phyloP scores from a whole-genome alignment of 257 asterid genomes.

The Verbascum thapsus region DNA sequence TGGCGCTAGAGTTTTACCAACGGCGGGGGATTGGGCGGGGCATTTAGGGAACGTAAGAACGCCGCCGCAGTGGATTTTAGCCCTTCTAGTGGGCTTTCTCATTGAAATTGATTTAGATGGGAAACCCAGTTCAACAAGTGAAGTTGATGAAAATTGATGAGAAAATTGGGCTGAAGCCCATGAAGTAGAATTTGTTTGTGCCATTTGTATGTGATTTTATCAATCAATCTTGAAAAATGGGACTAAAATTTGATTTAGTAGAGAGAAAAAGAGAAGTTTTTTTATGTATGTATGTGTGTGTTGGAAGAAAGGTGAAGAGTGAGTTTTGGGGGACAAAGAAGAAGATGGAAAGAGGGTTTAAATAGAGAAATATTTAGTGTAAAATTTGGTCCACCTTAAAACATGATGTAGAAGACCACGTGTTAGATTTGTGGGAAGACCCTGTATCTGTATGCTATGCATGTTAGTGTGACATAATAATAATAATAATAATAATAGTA shows the following conservation, averaged over 20 bases:
- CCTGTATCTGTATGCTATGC: background rate
- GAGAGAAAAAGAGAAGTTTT: constrained; percentile 13
- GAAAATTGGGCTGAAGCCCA: constrained; percentile 18
- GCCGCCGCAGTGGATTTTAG: constrained; percentile 27
- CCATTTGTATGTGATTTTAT: background rate
- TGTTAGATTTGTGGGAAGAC: constrained; percentile 46
- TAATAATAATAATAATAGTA: no score
- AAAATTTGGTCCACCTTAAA: constrained; percentile 33
- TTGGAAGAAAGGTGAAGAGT: background rate
- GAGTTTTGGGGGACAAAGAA: constrained; percentile 32
- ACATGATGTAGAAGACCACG: constrained; percentile 51
- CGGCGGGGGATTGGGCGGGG: constrained; percentile 15
- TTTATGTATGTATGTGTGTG: no score
- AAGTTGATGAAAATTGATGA: background rate
- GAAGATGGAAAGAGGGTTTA: constrained; percentile 34
- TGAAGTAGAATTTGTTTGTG: constrained; percentile 17
- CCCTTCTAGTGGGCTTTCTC: constrained; percentile 27
- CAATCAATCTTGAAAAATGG: background rate
- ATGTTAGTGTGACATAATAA: constrained; percentile 33
- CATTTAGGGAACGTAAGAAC: constrained; percentile 42
- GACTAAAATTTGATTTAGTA: background rate
- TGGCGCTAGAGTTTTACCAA: background rate
- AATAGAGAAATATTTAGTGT: constrained; percentile 36
- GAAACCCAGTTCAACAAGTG: constrained; percentile 1
- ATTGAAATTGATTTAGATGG: constrained; percentile 29